Evolutionary conservation across 306 rosid species (phyloP), one percentile per base, ranked within the genome.

Genomic region (Vigna hirtella): DNA sequence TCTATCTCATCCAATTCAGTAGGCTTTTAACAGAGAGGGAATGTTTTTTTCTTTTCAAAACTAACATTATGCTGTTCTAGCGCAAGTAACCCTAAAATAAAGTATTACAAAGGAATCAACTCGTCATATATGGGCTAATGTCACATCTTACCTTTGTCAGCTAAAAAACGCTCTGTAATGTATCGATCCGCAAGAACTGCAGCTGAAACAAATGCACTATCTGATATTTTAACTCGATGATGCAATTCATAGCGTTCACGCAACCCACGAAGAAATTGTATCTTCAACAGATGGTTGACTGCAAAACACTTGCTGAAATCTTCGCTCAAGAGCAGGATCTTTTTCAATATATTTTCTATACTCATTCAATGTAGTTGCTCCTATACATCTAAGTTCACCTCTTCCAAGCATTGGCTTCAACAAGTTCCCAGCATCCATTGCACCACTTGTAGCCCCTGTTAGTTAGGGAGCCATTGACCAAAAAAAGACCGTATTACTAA

Each of bases 351-450:
- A 96, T 74, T 93, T 91, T 84, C 99, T 88, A 45, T 90, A 96
- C 77, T 96, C 99, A 68, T 93, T 96, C 81, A 91, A 78, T 17
- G 99, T 96, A 43, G 98, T 95, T 71, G 98, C 98, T 71, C 98
- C 99, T 56, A 96, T 91, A 79, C 99, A 96, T 26, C 96, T 91
- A 79, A 96, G 99, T 84, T 96, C 99, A 38, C 99, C 99, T 62
- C 98, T 82, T 65, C 99, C 99, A 74, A 96, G 98, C 98, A 96
- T 96, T 5, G 97, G 98, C 83, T 96, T 96, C 89, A 93, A 86
- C 82, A 96, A 87, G 85, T 96, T 96, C 64, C 98, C 97, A 77
- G 99, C 99, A 87, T 96, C 99, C 99, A 93, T 93, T 17, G 99
- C 99, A 84, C 98, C 99, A 82, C 90, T 84, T 58, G 98, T 93